A percentile compares a stretch with the other conserved stretches of the same genome.
Evolutionary conservation across 257 asterid genomes (phyloP).

Genomic region (Solanum paucissectum): DNA sequence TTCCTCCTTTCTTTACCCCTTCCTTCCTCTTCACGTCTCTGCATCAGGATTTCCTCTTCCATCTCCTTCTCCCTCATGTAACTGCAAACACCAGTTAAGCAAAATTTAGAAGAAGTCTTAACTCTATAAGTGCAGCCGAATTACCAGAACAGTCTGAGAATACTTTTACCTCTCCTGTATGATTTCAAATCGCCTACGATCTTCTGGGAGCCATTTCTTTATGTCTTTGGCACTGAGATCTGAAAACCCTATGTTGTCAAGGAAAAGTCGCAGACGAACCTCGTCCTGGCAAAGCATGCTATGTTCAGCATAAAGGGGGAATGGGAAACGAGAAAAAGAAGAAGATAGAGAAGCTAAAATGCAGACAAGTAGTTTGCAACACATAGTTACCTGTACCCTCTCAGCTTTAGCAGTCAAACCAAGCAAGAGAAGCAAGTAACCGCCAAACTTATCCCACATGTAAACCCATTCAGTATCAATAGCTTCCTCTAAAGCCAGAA

Average conservation of each 20-base stretch:
- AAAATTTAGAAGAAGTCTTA: constrained; percentile 5
- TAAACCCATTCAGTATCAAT: constrained; percentile 99
- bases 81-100: constrained; percentile 32
- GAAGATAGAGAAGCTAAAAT: background rate
- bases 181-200: constrained; percentile 85
- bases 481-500: constrained; percentile 94
- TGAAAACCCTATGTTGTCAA: constrained; percentile 94
- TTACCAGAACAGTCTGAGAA: background rate
- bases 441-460: constrained; percentile 99
- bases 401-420: constrained; percentile 99
- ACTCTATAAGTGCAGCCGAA: background rate
- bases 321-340: background rate
- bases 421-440: constrained; percentile 93
- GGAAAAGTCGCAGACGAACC: constrained; percentile 89
- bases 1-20: constrained; percentile 97
- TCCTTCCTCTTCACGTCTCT: constrained; percentile 99
- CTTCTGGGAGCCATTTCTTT: constrained; percentile 98
- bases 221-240: constrained; percentile 96
- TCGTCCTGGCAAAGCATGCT: constrained; percentile 56
- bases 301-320: background rate
- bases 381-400: constrained; percentile 77
- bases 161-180: constrained; percentile 82
- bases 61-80: constrained; percentile 97
- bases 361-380: background rate
- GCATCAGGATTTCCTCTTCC: constrained; percentile 97